Base-by-base conservation (phyloP, 148 eudicot genomes). In the Silene conica region DNA sequence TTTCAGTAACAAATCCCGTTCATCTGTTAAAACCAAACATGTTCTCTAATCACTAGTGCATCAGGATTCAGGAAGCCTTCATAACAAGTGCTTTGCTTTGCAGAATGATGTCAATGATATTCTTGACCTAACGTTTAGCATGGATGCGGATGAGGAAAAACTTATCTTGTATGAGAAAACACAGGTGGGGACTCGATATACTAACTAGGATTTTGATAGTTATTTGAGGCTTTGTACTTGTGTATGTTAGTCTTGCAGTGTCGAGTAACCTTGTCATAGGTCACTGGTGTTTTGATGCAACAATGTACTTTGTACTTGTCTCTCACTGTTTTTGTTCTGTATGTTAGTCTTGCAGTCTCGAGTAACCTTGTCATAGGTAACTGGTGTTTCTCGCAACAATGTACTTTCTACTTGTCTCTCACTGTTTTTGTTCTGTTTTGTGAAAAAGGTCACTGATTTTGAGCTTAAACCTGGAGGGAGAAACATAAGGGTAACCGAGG, bases 381-480 rank as follows among this genome's bases (percentile, higher is more conserved):
- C n/a, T n/a, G n/a, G n/a, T n/a, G n/a, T n/a, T n/a, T n/a, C n/a
- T n/a, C n/a, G n/a, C n/a, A n/a, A n/a, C n/a, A n/a, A n/a, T n/a
- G n/a, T n/a, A n/a, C n/a, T n/a, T n/a, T n/a, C n/a, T n/a, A n/a
- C n/a, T n/a, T n/a, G n/a, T n/a, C n/a, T n/a, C n/a, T n/a, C n/a
- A n/a, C 22, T 60, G 7, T 54, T 54, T 22, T 71, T 74, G 21
- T 69, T n/a, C 43, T 50, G 55, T 74, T 74, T 63, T 23, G 76
- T 59, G 64, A 58, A 69, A 62, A 71, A 95, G 99, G 99, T 95
- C 72, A 90, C 99, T 70, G 99, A 95, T 81, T 85, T 82, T 74
- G 99, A 95, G 86, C 97, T 95, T 63, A 95, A 92, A 81, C 99
- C 97, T 63, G 99, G 99, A 78, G 99, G 99, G 70, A 87, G 97